Conservation (phyloP, 140 eudicot species). For the Oenanthe javanica region DNA sequence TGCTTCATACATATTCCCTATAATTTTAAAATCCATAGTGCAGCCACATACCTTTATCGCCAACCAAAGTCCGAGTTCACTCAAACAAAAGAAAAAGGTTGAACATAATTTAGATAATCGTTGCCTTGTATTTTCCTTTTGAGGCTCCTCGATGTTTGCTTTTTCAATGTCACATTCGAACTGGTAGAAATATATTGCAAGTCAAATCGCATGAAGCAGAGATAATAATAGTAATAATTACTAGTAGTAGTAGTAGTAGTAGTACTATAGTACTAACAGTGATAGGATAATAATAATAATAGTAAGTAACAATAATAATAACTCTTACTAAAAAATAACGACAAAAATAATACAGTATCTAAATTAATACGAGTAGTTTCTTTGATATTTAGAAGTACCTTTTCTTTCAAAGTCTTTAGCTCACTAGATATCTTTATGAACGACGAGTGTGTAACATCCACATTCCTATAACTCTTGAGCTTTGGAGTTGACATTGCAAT, state of each 20-base stretch:
- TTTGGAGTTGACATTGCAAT: slow-evolving; percentile 44
- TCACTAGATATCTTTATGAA: slow-evolving; percentile 11
- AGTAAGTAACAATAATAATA: too few relatives aligned
- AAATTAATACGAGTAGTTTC: too few relatives aligned
- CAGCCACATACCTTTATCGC: slow-evolving; percentile 56
- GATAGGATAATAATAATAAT: neutral
- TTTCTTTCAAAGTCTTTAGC: slow-evolving; percentile 24
- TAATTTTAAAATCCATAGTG: neutral
- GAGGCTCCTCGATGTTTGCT: slow-evolving; percentile 28
- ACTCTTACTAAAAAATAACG: too few relatives aligned
- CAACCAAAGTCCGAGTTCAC: slow-evolving; percentile 71
- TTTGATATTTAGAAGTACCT: slow-evolving; percentile 28
- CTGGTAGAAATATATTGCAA: slow-evolving; percentile 27
- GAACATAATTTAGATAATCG: slow-evolving; percentile 29
- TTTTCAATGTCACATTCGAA: slow-evolving; percentile 17
- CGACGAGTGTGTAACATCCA: slow-evolving; percentile 22
- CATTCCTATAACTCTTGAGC: slow-evolving; percentile 31
- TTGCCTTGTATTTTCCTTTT: slow-evolving; percentile 26
- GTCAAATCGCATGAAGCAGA: neutral
- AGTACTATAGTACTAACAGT: too few relatives aligned
- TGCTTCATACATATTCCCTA: slow-evolving; percentile 6
- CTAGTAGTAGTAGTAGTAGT: neutral
- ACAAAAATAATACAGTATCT: too few relatives aligned
- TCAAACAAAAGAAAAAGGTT: slow-evolving; percentile 39
- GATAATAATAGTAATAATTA: neutral